Percentiles rank a stretch among this genome's conserved stretches.
These are phyloP conservation scores for Penicillium sumatraense DNA, from an alignment of 2,329 filamentous ascomycete species.

Conservation along the genomic window DNA sequence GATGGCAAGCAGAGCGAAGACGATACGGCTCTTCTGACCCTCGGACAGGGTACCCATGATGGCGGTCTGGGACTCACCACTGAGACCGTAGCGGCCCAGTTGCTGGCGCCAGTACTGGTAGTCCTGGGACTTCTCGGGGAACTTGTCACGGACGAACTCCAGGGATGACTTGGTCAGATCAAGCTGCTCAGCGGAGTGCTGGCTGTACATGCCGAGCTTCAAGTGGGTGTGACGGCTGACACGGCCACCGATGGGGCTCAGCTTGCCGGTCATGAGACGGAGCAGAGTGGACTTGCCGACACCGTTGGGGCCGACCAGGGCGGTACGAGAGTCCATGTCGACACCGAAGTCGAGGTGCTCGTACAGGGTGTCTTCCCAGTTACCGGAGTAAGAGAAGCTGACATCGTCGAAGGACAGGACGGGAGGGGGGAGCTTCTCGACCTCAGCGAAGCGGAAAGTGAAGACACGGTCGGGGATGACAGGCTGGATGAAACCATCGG, in stretches of 20 bases:
- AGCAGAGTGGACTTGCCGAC: constrained; percentile 98
- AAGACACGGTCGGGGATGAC: constrained; percentile 86
- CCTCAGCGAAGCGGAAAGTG: constrained; percentile 97
- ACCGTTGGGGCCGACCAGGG: constrained; percentile 97
- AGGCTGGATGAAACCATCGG: constrained; percentile 95
- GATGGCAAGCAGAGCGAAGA: constrained; percentile 94
- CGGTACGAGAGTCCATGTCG: constrained; percentile 98
- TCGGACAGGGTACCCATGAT: constrained; percentile 98
- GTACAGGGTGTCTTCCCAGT: constrained; percentile 88
- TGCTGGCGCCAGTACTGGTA: constrained; percentile 99
- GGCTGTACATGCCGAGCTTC: constrained; percentile 97
- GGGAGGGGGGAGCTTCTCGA: constrained; percentile 98
- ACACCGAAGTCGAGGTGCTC: constrained; percentile 97
- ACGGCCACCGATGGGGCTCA: constrained; percentile 78
- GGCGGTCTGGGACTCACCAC: constrained; percentile 90
- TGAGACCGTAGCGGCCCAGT: constrained; percentile 91
- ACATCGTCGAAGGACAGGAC: constrained; percentile 96
- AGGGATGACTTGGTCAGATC: constrained; percentile 97
- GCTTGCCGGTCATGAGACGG: constrained; percentile 93
- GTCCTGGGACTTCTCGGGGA: constrained; percentile 84
- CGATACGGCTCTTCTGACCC: constrained; percentile 96
- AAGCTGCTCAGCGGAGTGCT: constrained; percentile 98
- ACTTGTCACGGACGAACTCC: constrained; percentile 97
- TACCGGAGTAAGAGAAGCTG: constrained; percentile 95
- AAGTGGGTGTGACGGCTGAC: constrained; percentile 95